Base-by-base conservation (phyloP, 1,139 yeast species). In the Saccharomyces hybrid region DNA sequence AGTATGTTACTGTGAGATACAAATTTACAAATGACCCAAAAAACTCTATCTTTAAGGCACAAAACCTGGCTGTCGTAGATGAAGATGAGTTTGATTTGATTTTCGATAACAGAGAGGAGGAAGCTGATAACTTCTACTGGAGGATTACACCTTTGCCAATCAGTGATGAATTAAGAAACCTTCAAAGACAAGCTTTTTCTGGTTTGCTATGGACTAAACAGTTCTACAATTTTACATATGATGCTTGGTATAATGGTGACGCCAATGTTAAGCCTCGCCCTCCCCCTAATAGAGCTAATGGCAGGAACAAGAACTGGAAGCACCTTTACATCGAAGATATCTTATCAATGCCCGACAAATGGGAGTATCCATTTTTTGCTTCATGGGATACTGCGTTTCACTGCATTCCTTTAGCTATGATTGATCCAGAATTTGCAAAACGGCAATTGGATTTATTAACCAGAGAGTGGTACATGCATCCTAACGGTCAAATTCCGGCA, bases 341-440 rank as follows among this genome's bases (percentile, higher is more conserved):
- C 53, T 76, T 91, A 62, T 88, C 96, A 0, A 79, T 91, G 75
- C 98, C 98, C 2, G 98, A 91, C 68, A 91, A 89, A 70, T 91
- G 96, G 91, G 98, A 91, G 71, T 91, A 91, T 70, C 97, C 96
- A 3, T 91, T 91, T 69, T 91, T 91, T 70, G 96, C 97, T 9
- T 95, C 96, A 5, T 91, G 98, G 98, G 98, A 91, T 70, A 86
- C 96, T 2, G 96, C 97, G 0, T 91, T 91, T 81, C 98, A 91
- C 71, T 88, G 96, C 67, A 82, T 91, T 63, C 97, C 98, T 2
- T 75, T 91, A 60, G 95, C 97, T 4, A 88, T 91, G 93, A 81
- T 91, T 66, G 98, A 91, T 70, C 96, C 97, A 1, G 91, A 83
- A 59, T 91, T 89, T 75, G 96, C 97, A 48, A 91, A 91, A 71